Conservation (phyloP, 306 rosid species). For the Trifolium dubium region DNA sequence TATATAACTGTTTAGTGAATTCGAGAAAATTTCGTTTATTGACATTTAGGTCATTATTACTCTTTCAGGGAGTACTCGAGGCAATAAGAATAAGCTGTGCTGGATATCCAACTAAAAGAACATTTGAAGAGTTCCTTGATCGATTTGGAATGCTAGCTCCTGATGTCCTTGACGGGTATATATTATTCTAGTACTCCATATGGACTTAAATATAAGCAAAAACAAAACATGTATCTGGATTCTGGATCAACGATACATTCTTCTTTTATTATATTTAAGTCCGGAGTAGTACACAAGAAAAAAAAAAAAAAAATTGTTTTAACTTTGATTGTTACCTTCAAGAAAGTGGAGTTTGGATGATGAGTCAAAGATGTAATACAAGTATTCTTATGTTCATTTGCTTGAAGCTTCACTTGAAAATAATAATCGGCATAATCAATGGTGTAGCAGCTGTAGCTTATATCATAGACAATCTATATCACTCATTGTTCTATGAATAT, state of each 20-base stretch:
- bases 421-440: background rate
- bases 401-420: slow-evolving; percentile 34
- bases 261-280: background rate
- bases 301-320: background rate
- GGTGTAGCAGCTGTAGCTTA: slow-evolving; percentile 25
- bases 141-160: slow-evolving; percentile 95
- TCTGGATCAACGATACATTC: background rate
- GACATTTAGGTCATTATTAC: slow-evolving; percentile 20
- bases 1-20: slow-evolving; percentile 4
- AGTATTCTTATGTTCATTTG: slow-evolving; percentile 4
- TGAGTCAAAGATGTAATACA: background rate
- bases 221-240: background rate
- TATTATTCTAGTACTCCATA: slow-evolving; percentile 16
- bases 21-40: slow-evolving; percentile 2
- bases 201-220: background rate
- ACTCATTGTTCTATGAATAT: slow-evolving; percentile 15
- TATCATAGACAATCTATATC: slow-evolving; percentile 24
- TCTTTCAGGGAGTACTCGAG: slow-evolving; percentile 84
- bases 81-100: slow-evolving; percentile 93
- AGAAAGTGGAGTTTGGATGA: background rate
- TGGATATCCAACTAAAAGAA: slow-evolving; percentile 87
- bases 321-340: slow-evolving; percentile 7
- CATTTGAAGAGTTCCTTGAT: slow-evolving; percentile 84
- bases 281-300: slow-evolving; percentile 7
- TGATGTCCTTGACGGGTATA: slow-evolving; percentile 81